Conservation (phyloP, 2,329 filamentous ascomycete species). For the Didymellaceae sp. region DNA sequence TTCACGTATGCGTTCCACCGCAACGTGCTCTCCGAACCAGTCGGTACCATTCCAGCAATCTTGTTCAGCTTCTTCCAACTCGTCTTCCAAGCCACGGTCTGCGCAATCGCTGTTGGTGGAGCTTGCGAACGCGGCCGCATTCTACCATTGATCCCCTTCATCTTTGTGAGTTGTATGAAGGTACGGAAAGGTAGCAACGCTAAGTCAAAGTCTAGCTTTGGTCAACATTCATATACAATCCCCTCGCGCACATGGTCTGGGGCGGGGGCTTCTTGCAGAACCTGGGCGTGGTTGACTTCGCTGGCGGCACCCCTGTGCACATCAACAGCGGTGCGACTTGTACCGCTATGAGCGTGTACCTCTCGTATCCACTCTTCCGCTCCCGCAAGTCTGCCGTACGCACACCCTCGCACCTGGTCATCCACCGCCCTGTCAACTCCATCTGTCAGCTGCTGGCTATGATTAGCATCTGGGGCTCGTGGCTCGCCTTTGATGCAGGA, state of each 20-base stretch:
- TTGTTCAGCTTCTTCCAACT: constrained; percentile 61
- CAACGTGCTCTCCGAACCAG: constrained; percentile 55
- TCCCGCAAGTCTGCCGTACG: constrained; percentile 53
- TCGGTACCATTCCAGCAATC: constrained; percentile 59
- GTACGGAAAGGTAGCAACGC: not conserved
- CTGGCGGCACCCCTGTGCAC: constrained; percentile 51
- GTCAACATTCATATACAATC: constrained; percentile 58
- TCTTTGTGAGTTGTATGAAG: constrained; percentile 43
- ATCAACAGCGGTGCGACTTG: constrained; percentile 52
- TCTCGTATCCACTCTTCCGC: constrained; percentile 58
- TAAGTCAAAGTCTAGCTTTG: constrained; percentile 47
- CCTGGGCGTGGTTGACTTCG: constrained; percentile 56
- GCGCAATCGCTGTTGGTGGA: constrained; percentile 58
- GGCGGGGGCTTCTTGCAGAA: constrained; percentile 53
- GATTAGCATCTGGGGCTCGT: constrained; percentile 60
- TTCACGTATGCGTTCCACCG: constrained; percentile 56
- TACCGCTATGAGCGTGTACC: constrained; percentile 55
- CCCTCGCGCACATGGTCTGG: constrained; percentile 59
- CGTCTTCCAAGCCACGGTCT: constrained; percentile 59
- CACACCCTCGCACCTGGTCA: constrained; percentile 55
- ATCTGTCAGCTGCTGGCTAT: constrained; percentile 57
- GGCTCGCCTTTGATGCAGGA: constrained; percentile 60
- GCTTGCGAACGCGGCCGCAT: constrained; percentile 57
- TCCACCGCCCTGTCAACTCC: constrained; percentile 58
- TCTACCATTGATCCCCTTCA: constrained; percentile 56